These are phyloP conservation scores for Exophiala calicioides DNA, from an alignment of 2,329 filamentous ascomycete species.

Conservation along the genomic window DNA sequence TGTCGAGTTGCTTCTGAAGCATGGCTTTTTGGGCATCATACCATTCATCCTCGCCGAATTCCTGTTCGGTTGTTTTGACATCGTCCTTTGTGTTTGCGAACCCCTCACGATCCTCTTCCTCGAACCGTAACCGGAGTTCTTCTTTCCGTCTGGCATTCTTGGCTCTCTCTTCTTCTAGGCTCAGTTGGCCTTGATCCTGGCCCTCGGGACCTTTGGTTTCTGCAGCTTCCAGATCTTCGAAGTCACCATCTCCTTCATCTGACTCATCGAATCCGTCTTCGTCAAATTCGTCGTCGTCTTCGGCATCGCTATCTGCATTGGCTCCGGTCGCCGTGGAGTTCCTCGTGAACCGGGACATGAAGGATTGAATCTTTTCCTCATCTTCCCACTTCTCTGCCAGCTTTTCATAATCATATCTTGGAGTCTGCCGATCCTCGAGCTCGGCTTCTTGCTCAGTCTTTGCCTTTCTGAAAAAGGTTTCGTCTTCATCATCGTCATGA, in stretches of 20 bases:
- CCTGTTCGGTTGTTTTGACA: constrained; percentile 68
- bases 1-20: constrained; percentile 92
- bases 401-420: constrained; percentile 74
- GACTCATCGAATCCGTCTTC: constrained; percentile 50
- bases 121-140: constrained; percentile 89
- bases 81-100: constrained; percentile 83
- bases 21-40: constrained; percentile 95
- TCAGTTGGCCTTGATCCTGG: constrained; percentile 40
- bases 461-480: constrained; percentile 64
- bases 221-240: constrained; percentile 82
- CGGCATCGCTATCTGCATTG: constrained; percentile 55
- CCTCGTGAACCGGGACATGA: constrained; percentile 75
- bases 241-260: constrained; percentile 74
- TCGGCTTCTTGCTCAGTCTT: constrained; percentile 51
- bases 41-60: constrained; percentile 98
- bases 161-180: constrained; percentile 83
- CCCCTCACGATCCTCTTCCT: constrained; percentile 96
- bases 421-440: constrained; percentile 75
- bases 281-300: constrained; percentile 58
- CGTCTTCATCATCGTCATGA: constrained; percentile 64
- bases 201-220: constrained; percentile 42
- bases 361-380: constrained; percentile 70
- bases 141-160: constrained; percentile 91
- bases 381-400: constrained; percentile 84
- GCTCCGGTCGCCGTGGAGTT: constrained; percentile 61